Percentiles rank a stretch among this genome's conserved stretches.
These are phyloP conservation scores for Kernera saxatilis DNA, from an alignment of 345 rosid genomes.

Conservation along the genomic window DNA sequence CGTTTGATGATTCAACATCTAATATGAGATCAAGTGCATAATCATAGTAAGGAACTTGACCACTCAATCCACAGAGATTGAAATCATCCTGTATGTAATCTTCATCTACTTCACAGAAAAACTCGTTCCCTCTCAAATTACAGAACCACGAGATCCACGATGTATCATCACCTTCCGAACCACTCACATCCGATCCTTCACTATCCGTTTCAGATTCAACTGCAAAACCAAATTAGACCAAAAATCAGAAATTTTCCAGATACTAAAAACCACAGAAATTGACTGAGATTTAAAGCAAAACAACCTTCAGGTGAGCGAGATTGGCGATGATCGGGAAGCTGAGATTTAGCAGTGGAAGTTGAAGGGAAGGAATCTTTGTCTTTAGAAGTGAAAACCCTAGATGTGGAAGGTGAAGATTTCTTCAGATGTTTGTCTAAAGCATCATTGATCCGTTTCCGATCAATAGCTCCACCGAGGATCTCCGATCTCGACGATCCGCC, in stretches of 20 bases:
- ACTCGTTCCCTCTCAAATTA: conserved; percentile 91
- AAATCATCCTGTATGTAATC: conserved; percentile 96
- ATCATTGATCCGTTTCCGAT: conserved; percentile 85
- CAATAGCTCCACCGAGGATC: conserved; percentile 60
- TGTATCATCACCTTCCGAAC: conserved; percentile 88
- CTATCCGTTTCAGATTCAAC: conserved; percentile 81
- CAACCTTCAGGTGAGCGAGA: conserved; percentile 68
- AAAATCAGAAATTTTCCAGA: neutral
- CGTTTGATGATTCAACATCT: conserved; percentile 90
- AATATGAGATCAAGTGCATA: conserved; percentile 89
- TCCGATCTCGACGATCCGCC: conserved; percentile 78
- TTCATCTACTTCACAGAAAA: conserved; percentile 96
- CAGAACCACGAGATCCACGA: conserved; percentile 99
- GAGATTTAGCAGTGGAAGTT: conserved; percentile 68
- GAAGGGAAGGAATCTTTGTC: conserved; percentile 72
- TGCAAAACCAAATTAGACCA: conserved; percentile 17
- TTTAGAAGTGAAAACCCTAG: conserved; percentile 53
- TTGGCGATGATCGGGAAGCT: conserved; percentile 50
- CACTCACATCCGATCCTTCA: conserved; percentile 88
- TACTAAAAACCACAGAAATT: neutral
- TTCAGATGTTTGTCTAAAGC: conserved; percentile 87
- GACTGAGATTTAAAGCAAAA: neutral
- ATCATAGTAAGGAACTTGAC: conserved; percentile 85
- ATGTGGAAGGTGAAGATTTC: conserved; percentile 87
- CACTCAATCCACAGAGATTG: conserved; percentile 92